Conservation (phyloP, 2,329 filamentous ascomycete genomes). For the Ambrosiella beaveri region DNA sequence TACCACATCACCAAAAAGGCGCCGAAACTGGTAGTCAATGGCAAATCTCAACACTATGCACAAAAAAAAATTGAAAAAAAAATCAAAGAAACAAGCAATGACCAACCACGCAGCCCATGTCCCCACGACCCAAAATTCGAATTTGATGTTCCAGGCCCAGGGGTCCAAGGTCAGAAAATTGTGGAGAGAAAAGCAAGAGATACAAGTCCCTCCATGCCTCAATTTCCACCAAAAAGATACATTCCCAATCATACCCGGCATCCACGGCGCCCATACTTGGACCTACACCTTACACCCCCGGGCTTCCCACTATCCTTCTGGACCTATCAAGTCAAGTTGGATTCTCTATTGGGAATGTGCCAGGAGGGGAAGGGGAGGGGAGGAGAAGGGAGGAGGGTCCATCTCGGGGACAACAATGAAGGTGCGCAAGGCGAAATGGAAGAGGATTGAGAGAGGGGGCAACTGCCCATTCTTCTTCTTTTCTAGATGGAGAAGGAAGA, state of each 20-base stretch:
- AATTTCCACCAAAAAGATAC: too few species aligned
- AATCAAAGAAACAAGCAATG: neutral
- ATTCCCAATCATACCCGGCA: too few species aligned
- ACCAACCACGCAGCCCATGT: neutral
- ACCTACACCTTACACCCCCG: too few species aligned
- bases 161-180: neutral
- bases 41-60: too few species aligned
- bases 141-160: neutral
- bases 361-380: neutral
- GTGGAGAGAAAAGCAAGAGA: neutral
- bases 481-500: neutral
- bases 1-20: too few species aligned
- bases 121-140: neutral
- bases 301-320: too few species aligned
- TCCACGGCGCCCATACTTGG: too few species aligned
- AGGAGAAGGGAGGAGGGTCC: neutral
- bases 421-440: neutral
- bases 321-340: neutral
- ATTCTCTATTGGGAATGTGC: neutral
- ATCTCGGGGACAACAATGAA: neutral
- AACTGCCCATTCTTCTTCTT: neutral
- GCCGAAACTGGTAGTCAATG: too few species aligned
- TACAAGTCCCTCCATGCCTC: too few species aligned
- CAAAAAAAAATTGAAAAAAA: too few species aligned
- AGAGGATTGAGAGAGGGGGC: neutral